Evolutionary conservation across 2,329 filamentous ascomycete species (phyloP).

Genomic region (Pleurostoma richardsiae): DNA sequence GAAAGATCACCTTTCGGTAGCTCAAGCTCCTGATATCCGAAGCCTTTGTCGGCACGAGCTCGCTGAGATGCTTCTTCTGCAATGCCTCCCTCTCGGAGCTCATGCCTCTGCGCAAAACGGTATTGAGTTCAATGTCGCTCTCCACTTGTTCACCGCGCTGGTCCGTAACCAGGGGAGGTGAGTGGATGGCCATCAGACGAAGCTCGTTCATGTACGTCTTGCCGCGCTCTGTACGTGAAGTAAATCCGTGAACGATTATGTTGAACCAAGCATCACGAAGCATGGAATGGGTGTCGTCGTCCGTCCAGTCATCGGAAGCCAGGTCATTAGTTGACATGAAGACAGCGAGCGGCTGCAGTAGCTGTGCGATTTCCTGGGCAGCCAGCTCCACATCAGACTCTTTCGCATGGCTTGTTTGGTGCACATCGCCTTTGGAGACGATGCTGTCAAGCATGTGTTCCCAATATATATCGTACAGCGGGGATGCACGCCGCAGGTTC

Average conservation of each 20-base stretch:
- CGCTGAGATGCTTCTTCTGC: conserved; percentile 74
- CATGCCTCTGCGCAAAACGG: conserved; percentile 81
- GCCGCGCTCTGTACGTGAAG: conserved; percentile 65
- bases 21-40: conserved; percentile 75
- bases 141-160: conserved; percentile 86
- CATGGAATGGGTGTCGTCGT: conserved; percentile 67
- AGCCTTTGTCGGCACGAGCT: conserved; percentile 70
- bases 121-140: conserved; percentile 95
- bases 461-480: conserved; percentile 78
- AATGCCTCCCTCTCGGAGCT: conserved; percentile 70
- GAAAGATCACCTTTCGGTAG: conserved; percentile 87
- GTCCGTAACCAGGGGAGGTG: conserved; percentile 80
- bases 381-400: conserved; percentile 78
- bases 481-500: conserved; percentile 62
- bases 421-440: conserved; percentile 83
- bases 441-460: conserved; percentile 80
- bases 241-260: conserved; percentile 89
- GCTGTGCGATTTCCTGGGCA: conserved; percentile 79
- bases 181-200: conserved; percentile 79
- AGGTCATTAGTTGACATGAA: conserved; percentile 68
- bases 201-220: conserved; percentile 73
- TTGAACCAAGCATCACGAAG: conserved; percentile 98
- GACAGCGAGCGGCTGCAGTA: conserved; percentile 81
- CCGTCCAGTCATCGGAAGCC: conserved; percentile 38
- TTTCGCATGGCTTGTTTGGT: conserved; percentile 67